Percentiles rank a stretch among this genome's conserved stretches.
phyloP scores from a whole-genome alignment of 305 asterid genomes.

The Solanum chacoense region DNA sequence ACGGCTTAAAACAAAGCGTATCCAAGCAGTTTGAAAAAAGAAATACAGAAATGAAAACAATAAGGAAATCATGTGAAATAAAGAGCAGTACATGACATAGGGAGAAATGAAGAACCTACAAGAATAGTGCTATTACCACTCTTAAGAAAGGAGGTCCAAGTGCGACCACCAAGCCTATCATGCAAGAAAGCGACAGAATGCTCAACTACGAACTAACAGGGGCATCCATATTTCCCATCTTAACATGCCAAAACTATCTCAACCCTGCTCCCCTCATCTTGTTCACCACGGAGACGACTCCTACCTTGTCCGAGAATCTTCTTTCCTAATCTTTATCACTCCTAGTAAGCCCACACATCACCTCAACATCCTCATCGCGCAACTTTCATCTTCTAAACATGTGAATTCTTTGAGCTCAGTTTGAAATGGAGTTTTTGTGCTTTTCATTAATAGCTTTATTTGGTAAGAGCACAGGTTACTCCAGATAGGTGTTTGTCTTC shows the following conservation, averaged over 20 bases:
- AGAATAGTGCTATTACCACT: neutral
- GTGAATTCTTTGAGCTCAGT: neutral
- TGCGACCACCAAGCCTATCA: neutral
- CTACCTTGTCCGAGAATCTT: neutral
- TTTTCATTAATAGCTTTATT: neutral
- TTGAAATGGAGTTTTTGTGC: neutral
- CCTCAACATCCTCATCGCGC: neutral
- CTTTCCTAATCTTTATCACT: neutral
- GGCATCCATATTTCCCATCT: neutral
- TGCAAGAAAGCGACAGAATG: neutral
- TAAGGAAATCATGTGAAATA: neutral
- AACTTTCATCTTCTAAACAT: neutral
- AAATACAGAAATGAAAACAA: neutral
- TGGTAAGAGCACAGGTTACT: neutral
- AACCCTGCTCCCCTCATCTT: neutral
- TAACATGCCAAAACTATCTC: neutral
- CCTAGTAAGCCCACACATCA: neutral
- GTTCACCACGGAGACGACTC: neutral
- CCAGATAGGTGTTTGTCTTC: neutral
- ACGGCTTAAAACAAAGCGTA: neutral
- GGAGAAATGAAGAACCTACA: neutral
- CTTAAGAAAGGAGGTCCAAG: neutral
- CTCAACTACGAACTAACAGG: neutral
- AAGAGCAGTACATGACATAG: neutral
- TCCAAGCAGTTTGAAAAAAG: neutral